These are phyloP conservation scores for Glebionis coronaria DNA, from an alignment of 129 eudicot genomes.

Conservation along the genomic window DNA sequence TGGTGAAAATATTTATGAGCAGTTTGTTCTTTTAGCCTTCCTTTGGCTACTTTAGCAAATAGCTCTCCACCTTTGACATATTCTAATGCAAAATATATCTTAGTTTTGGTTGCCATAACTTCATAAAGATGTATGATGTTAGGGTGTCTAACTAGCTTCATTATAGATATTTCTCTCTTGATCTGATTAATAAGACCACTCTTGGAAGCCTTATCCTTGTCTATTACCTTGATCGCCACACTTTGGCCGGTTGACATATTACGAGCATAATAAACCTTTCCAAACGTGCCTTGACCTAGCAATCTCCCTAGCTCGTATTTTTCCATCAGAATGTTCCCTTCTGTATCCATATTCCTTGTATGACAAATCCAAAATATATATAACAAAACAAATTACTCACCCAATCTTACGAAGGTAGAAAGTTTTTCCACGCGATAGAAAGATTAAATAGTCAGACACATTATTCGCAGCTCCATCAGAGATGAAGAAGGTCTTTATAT, in stretches of 20 bases:
- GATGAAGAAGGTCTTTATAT: slow-evolving; percentile 16
- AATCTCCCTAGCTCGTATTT: slow-evolving; percentile 75
- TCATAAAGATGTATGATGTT: slow-evolving; percentile 70
- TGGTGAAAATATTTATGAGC: slow-evolving; percentile 77
- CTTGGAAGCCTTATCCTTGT: slow-evolving; percentile 68
- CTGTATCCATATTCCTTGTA: slow-evolving; percentile 41
- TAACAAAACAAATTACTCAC: background rate
- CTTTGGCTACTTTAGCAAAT: slow-evolving; percentile 75
- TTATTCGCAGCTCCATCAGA: slow-evolving; percentile 30
- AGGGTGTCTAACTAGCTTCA: slow-evolving; percentile 84
- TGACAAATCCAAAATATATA: slow-evolving; percentile 6
- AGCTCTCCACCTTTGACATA: slow-evolving; percentile 89
- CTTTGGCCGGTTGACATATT: slow-evolving; percentile 52
- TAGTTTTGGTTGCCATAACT: slow-evolving; percentile 87
- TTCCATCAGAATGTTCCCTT: slow-evolving; percentile 57
- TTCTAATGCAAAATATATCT: slow-evolving; percentile 74
- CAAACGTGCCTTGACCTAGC: slow-evolving; percentile 92
- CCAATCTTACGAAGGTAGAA: slow-evolving; percentile 9
- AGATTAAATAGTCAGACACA: background rate
- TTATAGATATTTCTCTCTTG: slow-evolving; percentile 75
- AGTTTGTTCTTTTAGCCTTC: slow-evolving; percentile 62
- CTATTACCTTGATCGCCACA: slow-evolving; percentile 80
- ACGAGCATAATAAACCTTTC: slow-evolving; percentile 73
- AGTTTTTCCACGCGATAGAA: slow-evolving; percentile 19
- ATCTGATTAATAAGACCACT: slow-evolving; percentile 67